These are phyloP conservation scores for Starmerella stellata DNA, from an alignment of 805 yeast species.

Conservation along the genomic window DNA sequence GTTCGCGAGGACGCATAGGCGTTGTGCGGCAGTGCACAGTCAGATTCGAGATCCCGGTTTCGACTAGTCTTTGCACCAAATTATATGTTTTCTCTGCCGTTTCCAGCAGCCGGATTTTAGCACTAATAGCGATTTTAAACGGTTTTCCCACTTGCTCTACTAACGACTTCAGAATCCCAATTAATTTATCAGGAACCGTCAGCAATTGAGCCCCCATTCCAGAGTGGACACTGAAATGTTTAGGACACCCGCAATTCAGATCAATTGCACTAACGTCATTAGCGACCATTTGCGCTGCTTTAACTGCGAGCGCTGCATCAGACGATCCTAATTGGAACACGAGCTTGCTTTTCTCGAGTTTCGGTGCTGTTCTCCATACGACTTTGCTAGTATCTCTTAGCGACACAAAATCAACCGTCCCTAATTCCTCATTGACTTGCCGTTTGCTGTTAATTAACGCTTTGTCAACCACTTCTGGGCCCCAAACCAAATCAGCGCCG, in stretches of 20 bases:
- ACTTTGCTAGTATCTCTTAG: conserved; percentile 24
- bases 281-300: conserved; percentile 69
- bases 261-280: conserved; percentile 84
- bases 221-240: conserved; percentile 79
- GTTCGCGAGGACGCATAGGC: conserved; percentile 65
- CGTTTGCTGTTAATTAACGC: conserved; percentile 58
- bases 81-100: conserved; percentile 40
- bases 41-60: conserved; percentile 69
- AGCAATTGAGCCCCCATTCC: conserved; percentile 97
- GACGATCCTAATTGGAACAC: conserved; percentile 88
- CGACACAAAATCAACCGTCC: conserved; percentile 23
- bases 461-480: conserved; percentile 84
- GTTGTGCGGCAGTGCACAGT: conserved; percentile 87
- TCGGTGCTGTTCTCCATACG: conserved; percentile 55
- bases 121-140: conserved; percentile 61
- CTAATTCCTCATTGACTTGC: conserved; percentile 31
- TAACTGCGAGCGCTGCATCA: conserved; percentile 63
- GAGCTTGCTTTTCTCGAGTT: conserved; percentile 42
- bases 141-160: conserved; percentile 73
- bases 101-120: conserved; percentile 68
- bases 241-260: conserved; percentile 92
- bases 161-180: conserved; percentile 44
- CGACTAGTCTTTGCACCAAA: conserved; percentile 38
- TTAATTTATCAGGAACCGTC: conserved; percentile 60
- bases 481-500: conserved; percentile 94